These are phyloP conservation scores for Sugiyamaella lignohabitans DNA, from an alignment of 805 yeast genomes.

Conservation along the genomic window DNA sequence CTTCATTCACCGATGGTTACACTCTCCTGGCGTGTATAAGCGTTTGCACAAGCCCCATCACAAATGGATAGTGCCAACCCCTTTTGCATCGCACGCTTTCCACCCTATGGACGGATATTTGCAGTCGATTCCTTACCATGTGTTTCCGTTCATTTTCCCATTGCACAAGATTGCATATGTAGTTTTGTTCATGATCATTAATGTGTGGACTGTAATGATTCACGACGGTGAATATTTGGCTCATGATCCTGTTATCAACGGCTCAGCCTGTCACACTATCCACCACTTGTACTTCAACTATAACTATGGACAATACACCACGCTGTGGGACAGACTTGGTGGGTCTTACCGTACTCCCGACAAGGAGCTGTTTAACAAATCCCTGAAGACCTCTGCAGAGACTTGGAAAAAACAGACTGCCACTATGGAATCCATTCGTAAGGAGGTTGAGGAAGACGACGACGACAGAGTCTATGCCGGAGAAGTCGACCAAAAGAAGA, in stretches of 20 bases:
- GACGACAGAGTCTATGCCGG: constrained; percentile 64
- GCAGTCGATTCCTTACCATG: constrained; percentile 89
- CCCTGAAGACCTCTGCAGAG: constrained; percentile 47
- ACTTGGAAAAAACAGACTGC: constrained; percentile 66
- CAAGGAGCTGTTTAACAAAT: constrained; percentile 66
- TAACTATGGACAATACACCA: constrained; percentile 97
- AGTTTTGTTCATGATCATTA: constrained; percentile 78
- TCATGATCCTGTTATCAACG: constrained; percentile 88
- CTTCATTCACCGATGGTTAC: constrained; percentile 85
- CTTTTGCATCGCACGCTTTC: constrained; percentile 97
- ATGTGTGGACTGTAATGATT: constrained; percentile 97
- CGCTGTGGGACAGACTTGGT: constrained; percentile 96
- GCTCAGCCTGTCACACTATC: constrained; percentile 97
- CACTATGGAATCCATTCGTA: constrained; percentile 73
- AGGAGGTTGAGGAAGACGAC: constrained; percentile 67
- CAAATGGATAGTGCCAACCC: constrained; percentile 98
- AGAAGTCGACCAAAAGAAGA: constrained; percentile 11
- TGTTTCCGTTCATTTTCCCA: constrained; percentile 88
- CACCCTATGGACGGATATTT: constrained; percentile 95
- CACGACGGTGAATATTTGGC: constrained; percentile 97
- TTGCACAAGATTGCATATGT: constrained; percentile 82
- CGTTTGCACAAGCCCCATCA: constrained; percentile 93
- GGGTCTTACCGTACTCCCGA: constrained; percentile 92
- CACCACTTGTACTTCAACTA: constrained; percentile 97
- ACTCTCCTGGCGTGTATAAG: constrained; percentile 87